Evolutionary conservation across 2,329 filamentous ascomycete species (phyloP).

Genomic region (Microsporum audouinii): DNA sequence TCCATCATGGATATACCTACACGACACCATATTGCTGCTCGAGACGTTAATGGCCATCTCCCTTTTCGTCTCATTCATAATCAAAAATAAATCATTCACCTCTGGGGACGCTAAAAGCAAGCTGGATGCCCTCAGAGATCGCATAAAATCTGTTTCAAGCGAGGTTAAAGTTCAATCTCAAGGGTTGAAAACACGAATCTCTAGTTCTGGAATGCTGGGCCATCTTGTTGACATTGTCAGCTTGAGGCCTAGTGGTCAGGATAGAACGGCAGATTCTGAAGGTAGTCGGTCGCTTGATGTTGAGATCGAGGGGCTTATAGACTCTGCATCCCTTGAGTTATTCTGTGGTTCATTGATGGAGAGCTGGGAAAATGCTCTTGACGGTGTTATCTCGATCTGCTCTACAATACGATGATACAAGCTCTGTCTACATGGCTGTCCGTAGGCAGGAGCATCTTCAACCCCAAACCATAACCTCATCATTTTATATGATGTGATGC

Average conservation of each 20-base stretch:
- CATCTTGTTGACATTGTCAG: slow-evolving; percentile 30
- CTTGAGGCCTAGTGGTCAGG: background rate
- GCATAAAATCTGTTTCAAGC: slow-evolving; percentile 23
- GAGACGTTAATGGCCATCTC: slow-evolving; percentile 33
- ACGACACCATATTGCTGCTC: slow-evolving; percentile 28
- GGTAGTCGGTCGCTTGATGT: slow-evolving; percentile 17
- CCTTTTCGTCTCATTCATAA: slow-evolving; percentile 22
- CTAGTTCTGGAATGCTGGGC: slow-evolving; percentile 32
- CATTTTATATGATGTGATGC: background rate
- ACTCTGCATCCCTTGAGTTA: slow-evolving; percentile 30
- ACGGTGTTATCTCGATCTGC: slow-evolving; percentile 23
- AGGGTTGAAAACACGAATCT: slow-evolving; percentile 28
- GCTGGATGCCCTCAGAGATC: slow-evolving; percentile 21
- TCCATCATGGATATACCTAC: slow-evolving; percentile 34
- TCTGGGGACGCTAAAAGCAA: slow-evolving; percentile 24
- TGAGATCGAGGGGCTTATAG: slow-evolving; percentile 27
- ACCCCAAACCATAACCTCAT: background rate
- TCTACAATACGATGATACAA: background rate
- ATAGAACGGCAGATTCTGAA: background rate
- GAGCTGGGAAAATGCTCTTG: slow-evolving; percentile 38
- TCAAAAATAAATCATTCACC: slow-evolving; percentile 18
- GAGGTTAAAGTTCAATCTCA: slow-evolving; percentile 27
- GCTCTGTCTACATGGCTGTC: background rate
- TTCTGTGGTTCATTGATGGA: slow-evolving; percentile 37
- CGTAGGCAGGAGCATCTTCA: background rate